Evolutionary conservation across 345 rosid species (phyloP).

Genomic region (Eucalyptus cloeziana): DNA sequence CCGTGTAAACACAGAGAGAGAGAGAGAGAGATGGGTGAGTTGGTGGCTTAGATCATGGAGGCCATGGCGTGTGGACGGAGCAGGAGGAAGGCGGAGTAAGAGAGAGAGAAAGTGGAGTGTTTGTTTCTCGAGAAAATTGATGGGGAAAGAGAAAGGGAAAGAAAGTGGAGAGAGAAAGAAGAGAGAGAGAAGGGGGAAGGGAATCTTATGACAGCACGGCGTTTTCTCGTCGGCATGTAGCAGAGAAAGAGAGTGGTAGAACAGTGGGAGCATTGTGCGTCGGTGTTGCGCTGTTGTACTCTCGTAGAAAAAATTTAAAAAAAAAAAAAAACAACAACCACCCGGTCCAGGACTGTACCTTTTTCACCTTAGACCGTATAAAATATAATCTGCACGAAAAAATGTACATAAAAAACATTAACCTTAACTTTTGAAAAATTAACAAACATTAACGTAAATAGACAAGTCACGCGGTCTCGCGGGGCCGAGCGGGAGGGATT

Average conservation of each 20-base stretch:
- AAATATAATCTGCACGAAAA: not conserved
- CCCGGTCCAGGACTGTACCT: not conserved
- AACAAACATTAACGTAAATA: not conserved
- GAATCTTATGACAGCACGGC: slow-evolving; percentile 76
- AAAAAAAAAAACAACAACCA: not conserved
- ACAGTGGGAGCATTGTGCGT: not conserved
- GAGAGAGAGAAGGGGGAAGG: not conserved
- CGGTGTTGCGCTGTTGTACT: not conserved
- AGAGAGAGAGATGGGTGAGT: not conserved
- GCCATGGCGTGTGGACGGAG: not conserved
- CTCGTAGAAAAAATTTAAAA: not conserved
- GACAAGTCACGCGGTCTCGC: not conserved
- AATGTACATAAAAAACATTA: not conserved
- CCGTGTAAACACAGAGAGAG: not conserved
- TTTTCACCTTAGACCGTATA: not conserved
- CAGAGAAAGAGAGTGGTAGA: not conserved
- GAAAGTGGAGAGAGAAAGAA: not conserved
- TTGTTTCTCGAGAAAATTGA: not conserved
- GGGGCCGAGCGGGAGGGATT: not conserved
- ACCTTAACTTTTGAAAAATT: not conserved
- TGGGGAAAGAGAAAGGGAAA: not conserved
- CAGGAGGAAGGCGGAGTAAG: not conserved
- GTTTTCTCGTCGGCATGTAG: slow-evolving; percentile 42
- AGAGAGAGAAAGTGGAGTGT: not conserved
- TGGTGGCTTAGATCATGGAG: not conserved